A percentile compares a stretch with the other conserved stretches of the same genome.
These are phyloP conservation scores for Colletotrichum eleusines DNA, from an alignment of 2,329 filamentous ascomycete species.

Conservation along the genomic window DNA sequence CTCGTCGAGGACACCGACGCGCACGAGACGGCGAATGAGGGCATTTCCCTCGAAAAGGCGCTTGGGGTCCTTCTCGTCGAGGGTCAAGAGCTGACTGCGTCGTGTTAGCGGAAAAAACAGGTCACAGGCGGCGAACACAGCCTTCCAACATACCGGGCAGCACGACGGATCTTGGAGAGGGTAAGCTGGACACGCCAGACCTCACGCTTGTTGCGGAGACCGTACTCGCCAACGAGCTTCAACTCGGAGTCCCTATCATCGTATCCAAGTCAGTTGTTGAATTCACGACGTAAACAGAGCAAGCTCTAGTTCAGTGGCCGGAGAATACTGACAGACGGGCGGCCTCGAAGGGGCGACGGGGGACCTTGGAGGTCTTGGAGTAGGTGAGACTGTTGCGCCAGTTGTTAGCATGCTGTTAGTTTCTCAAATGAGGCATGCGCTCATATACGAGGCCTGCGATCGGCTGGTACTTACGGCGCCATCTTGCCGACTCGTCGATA, in stretches of 20 bases:
- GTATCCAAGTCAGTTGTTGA: constrained; percentile 72
- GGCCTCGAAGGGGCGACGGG: constrained; percentile 98
- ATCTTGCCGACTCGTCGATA: constrained; percentile 52
- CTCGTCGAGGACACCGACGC: constrained; percentile 99
- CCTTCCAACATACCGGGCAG: constrained; percentile 81
- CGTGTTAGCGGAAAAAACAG: constrained; percentile 44
- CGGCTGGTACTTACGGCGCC: constrained; percentile 54
- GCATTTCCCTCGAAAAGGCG: constrained; percentile 99
- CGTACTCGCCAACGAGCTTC: constrained; percentile 99
- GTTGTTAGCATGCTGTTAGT: constrained; percentile 41
- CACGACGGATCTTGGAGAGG: constrained; percentile 99
- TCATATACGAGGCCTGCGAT: background rate
- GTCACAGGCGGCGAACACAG: background rate
- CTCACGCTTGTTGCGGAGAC: constrained; percentile 99
- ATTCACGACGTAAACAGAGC: constrained; percentile 94
- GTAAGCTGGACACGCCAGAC: constrained; percentile 99
- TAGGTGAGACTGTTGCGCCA: constrained; percentile 71
- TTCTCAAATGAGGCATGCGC: background rate
- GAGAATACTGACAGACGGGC: constrained; percentile 98
- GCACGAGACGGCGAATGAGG: constrained; percentile 99
- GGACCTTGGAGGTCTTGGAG: constrained; percentile 99
- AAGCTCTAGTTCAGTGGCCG: constrained; percentile 99
- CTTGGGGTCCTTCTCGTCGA: constrained; percentile 99
- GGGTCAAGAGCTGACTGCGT: constrained; percentile 95
- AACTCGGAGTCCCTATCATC: constrained; percentile 92